These are phyloP conservation scores for Mortierella sp. DNA, from an alignment of 371 early-diverging fungal species.

Conservation along the genomic window DNA sequence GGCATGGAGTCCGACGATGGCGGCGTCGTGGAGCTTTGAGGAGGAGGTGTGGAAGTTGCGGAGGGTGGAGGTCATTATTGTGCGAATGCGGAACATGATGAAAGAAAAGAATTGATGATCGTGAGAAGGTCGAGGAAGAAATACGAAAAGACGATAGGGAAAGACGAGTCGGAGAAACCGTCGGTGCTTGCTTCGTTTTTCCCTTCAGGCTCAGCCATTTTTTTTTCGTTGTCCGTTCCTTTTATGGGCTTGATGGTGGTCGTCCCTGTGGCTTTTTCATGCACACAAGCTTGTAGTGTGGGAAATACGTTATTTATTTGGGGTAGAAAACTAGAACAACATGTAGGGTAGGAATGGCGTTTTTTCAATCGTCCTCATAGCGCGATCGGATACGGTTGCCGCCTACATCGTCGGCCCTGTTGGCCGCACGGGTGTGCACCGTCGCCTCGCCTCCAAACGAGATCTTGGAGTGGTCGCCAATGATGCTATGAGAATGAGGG, in stretches of 20 bases:
- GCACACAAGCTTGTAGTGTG: background rate
- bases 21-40: constrained; percentile 33
- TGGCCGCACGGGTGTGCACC: constrained; percentile 24
- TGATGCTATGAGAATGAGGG: constrained; percentile 21
- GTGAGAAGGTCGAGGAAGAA: constrained; percentile 5
- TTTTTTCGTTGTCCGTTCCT: background rate
- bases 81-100: constrained; percentile 39
- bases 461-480: constrained; percentile 58
- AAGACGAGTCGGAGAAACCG: constrained; percentile 11
- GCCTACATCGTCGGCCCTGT: constrained; percentile 40
- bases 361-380: constrained; percentile 48
- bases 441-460: constrained; percentile 50
- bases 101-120: background rate
- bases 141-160: background rate
- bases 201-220: background rate
- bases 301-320: background rate
- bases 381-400: constrained; percentile 53
- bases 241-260: background rate
- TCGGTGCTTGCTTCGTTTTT: constrained; percentile 3
- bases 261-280: background rate
- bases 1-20: constrained; percentile 37
- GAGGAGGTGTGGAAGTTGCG: constrained; percentile 35
- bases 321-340: constrained; percentile 5
- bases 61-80: constrained; percentile 25
- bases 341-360: background rate